phyloP scores from a whole-genome alignment of 2,329 filamentous ascomycete genomes.

The Claviceps arundinis region DNA sequence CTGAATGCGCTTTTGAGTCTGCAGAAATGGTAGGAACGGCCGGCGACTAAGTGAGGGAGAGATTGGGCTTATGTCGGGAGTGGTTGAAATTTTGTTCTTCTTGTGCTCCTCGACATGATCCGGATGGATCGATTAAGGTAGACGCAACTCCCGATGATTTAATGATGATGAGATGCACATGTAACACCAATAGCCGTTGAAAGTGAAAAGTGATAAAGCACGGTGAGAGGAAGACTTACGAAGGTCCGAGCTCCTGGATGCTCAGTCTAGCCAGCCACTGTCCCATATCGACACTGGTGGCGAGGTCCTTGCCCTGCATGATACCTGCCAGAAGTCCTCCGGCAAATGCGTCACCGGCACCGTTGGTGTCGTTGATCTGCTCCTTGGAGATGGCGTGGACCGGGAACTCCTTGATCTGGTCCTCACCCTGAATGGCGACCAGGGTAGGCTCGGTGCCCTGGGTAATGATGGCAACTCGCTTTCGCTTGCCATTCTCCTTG shows the following conservation, averaged over 20 bases:
- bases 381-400: conserved; percentile 66
- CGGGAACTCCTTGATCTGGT: conserved; percentile 60
- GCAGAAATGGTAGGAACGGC: neutral
- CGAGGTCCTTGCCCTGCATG: conserved; percentile 69
- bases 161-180: neutral
- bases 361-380: conserved; percentile 90
- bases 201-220: neutral
- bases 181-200: neutral
- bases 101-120: neutral
- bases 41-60: neutral
- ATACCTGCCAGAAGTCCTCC: conserved; percentile 87
- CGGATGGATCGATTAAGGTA: neutral
- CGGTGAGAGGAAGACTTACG: conserved; percentile 48
- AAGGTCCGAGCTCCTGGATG: conserved; percentile 90
- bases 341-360: conserved; percentile 92
- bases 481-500: conserved; percentile 79
- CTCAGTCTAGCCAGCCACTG: conserved; percentile 92
- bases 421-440: conserved; percentile 61
- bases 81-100: neutral
- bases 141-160: neutral
- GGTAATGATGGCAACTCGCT: conserved; percentile 81
- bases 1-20: neutral
- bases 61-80: neutral
- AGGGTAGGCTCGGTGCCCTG: conserved; percentile 88
- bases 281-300: conserved; percentile 74